Evolutionary conservation across 106 monocot genomes (phyloP).

Genomic region (Agapanthus africanus): DNA sequence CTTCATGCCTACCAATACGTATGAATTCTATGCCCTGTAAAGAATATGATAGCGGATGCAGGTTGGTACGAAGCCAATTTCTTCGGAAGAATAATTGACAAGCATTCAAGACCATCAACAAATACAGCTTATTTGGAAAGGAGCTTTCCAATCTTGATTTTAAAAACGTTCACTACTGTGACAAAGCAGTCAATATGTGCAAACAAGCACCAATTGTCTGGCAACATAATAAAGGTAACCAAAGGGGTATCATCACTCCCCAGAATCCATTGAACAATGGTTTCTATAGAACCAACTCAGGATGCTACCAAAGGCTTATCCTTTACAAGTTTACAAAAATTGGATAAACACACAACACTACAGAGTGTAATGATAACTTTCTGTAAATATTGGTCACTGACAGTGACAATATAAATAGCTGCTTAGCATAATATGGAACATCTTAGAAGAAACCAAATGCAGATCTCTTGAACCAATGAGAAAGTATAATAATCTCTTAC

Average conservation of each 20-base stretch:
- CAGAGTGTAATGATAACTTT: no score
- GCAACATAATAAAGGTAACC: background rate
- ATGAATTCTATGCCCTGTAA: constrained; percentile 80
- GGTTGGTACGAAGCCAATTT: background rate
- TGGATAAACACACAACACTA: no score
- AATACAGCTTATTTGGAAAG: background rate
- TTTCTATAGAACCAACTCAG: background rate
- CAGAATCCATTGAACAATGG: background rate
- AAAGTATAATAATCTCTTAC: no score
- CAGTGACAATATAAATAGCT: no score
- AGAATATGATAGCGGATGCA: background rate
- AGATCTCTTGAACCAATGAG: no score
- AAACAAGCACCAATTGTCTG: background rate
- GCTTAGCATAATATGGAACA: no score
- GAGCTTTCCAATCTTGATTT: background rate
- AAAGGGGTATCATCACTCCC: background rate
- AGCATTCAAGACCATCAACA: background rate
- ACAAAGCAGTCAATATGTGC: background rate
- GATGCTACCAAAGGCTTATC: no score
- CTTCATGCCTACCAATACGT: constrained; percentile 82
- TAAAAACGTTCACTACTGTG: background rate
- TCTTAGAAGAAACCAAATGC: no score
- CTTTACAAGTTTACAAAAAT: no score
- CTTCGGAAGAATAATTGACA: background rate
- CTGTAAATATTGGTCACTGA: no score